Percentiles rank a stretch among this genome's conserved stretches.
These are phyloP conservation scores for Penicillium cinerascens DNA, from an alignment of 495 filamentous ascomycete genomes.

Conservation along the genomic window DNA sequence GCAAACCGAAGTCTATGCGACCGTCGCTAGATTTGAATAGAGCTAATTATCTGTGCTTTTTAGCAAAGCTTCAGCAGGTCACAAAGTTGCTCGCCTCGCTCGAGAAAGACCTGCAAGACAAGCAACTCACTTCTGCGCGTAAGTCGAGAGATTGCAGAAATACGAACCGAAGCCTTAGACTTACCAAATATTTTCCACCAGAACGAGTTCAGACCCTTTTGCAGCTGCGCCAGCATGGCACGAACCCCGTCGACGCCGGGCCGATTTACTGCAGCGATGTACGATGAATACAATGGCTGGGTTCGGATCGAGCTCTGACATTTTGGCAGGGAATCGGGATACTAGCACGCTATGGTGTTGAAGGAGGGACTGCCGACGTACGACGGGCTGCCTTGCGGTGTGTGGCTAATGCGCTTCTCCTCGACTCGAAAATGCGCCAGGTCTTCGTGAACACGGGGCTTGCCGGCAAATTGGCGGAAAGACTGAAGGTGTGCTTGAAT, in stretches of 20 bases:
- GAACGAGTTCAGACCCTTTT: constrained; percentile 64
- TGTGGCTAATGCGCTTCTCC: constrained; percentile 80
- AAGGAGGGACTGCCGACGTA: constrained; percentile 52
- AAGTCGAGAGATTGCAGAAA: constrained; percentile 21
- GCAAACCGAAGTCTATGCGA: constrained; percentile 7
- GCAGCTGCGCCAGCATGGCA: constrained; percentile 74
- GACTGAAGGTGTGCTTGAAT: constrained; percentile 53
- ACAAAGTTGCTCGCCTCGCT: constrained; percentile 56
- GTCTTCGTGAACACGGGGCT: constrained; percentile 78
- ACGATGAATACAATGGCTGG: constrained; percentile 18
- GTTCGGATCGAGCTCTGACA: constrained; percentile 17
- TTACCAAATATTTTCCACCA: constrained; percentile 26
- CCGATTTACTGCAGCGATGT: constrained; percentile 79
- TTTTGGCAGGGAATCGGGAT: constrained; percentile 66
- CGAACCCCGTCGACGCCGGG: constrained; percentile 64
- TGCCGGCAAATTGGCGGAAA: constrained; percentile 64
- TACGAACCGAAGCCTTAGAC: background rate
- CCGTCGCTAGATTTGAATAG: background rate
- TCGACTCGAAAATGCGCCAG: constrained; percentile 68
- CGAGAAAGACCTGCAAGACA: constrained; percentile 53
- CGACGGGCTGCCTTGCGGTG: constrained; percentile 79
- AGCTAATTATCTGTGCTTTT: background rate
- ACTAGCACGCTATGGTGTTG: constrained; percentile 68
- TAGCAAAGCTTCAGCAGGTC: constrained; percentile 65
- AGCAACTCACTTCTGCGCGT: constrained; percentile 55